These are phyloP conservation scores for Trebouxia gelatinosa DNA, from an alignment of 163 green algal species.

Conservation along the genomic window DNA sequence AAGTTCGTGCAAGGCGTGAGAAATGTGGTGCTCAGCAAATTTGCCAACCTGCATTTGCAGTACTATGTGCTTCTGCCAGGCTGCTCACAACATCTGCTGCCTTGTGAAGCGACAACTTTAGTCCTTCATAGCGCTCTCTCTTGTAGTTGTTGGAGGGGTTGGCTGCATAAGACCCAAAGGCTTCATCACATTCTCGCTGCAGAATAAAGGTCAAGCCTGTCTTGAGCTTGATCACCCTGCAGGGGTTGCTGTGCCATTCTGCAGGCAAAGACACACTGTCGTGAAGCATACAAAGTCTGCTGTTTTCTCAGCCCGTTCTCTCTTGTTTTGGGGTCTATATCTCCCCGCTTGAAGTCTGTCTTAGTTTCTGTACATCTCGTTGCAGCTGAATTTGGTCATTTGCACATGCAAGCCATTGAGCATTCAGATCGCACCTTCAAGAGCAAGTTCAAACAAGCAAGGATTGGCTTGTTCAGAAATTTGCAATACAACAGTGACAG, in stretches of 20 bases:
- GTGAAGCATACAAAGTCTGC: constrained; percentile 15
- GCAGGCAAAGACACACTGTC: neutral
- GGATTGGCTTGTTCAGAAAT: no score
- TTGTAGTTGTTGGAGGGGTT: constrained; percentile 16
- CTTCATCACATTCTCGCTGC: constrained; percentile 24
- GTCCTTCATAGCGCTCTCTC: constrained; percentile 17
- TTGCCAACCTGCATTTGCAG: constrained; percentile 12
- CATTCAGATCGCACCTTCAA: no score
- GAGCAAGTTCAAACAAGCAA: no score
- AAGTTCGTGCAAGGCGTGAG: neutral
- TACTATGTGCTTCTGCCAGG: constrained; percentile 13
- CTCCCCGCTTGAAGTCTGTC: no score
- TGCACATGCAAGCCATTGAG: no score
- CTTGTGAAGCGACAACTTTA: constrained; percentile 16
- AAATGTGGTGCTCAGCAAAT: constrained; percentile 1
- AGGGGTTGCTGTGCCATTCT: constrained; percentile 15
- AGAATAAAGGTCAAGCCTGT: constrained; percentile 22
- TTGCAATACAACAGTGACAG: no score
- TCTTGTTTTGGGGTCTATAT: no score
- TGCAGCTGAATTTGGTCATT: no score
- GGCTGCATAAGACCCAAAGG: constrained; percentile 11
- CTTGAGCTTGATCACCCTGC: constrained; percentile 25
- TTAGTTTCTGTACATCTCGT: no score
- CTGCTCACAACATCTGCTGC: constrained; percentile 24
- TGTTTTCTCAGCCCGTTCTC: no score